A percentile compares a stretch with the other conserved stretches of the same genome.
These are phyloP conservation scores for Ogataea zsoltii DNA, from an alignment of 805 yeast genomes.

Conservation along the genomic window DNA sequence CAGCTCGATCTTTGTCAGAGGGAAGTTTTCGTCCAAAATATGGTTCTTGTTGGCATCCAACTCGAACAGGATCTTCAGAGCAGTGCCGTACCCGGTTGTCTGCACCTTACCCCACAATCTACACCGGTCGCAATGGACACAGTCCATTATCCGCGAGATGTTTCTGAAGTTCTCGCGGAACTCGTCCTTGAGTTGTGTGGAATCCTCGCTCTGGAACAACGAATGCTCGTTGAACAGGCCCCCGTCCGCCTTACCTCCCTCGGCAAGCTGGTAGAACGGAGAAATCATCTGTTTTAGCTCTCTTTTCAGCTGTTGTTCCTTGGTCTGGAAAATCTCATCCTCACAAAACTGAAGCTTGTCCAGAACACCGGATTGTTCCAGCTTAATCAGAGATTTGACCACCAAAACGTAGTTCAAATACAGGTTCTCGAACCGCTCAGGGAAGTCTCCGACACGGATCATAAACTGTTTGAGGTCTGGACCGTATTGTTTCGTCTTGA, in stretches of 20 bases:
- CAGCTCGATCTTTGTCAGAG: slow-evolving; percentile 70
- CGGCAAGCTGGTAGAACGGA: slow-evolving; percentile 30
- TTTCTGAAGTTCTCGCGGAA: slow-evolving; percentile 84
- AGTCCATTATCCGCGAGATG: slow-evolving; percentile 92
- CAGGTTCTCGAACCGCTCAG: slow-evolving; percentile 85
- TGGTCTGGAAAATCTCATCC: slow-evolving; percentile 27
- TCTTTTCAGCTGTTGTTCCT: slow-evolving; percentile 28
- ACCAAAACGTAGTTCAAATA: slow-evolving; percentile 92
- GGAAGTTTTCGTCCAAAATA: slow-evolving; percentile 33
- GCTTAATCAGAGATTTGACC: slow-evolving; percentile 74
- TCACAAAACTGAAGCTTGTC: slow-evolving; percentile 32
- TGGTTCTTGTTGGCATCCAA: slow-evolving; percentile 46
- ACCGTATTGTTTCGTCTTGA: slow-evolving; percentile 73
- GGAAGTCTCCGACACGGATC: slow-evolving; percentile 85
- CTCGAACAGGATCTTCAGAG: slow-evolving; percentile 86
- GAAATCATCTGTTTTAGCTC: slow-evolving; percentile 35
- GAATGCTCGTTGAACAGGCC: slow-evolving; percentile 46
- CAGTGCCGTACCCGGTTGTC: slow-evolving; percentile 97
- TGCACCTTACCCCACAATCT: slow-evolving; percentile 98
- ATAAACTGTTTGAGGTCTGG: slow-evolving; percentile 82
- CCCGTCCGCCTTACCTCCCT: slow-evolving; percentile 17
- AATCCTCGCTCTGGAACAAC: slow-evolving; percentile 45
- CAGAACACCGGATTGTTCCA: slow-evolving; percentile 33
- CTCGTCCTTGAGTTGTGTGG: slow-evolving; percentile 72
- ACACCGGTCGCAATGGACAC: slow-evolving; percentile 98